Evolutionary conservation across 2,329 filamentous ascomycete species (phyloP), one percentile per base, ranked within the genome.

Genomic region (Trichoderma sp.): DNA sequence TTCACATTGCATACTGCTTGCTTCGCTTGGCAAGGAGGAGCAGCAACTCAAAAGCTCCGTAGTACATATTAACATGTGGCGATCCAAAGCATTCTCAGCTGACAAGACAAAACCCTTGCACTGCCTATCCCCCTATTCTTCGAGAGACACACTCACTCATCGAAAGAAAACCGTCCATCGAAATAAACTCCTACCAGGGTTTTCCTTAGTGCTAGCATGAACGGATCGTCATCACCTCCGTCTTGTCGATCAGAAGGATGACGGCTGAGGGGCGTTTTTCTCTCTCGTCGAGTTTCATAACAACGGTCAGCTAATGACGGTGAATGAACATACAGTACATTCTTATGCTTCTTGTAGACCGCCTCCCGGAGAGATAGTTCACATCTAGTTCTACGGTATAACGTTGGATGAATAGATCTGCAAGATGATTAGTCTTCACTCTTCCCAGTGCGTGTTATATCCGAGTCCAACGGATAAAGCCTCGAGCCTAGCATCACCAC

Each of bases 221-320:
- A 21, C 21, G 14, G 44, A 44, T 51, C 21, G 21, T 17, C 19
- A 17, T 14, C 34, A 10, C 34, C 34, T 43, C 34, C 17, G 4
- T 17, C 24, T 34, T 51, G 58, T 50, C 47, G 47, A 51, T 61
- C 58, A 43, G 6, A 26, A 39, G 34, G 34, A 48, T 44, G 58
- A 43, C 30, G 24, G 21, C 24, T 28, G 24, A 30, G 47, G 43
- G 47, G 21, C 47, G 45, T 30, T 51, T 51, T n/a, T 34, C 5
- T 51, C 15, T 41, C n/a, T 15, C 43, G 19, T 39, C 12, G 3
- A 39, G 34, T 39, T 5, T 14, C 28, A 9, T 2, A 10, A 39
- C 3, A 14, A 41, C 39, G 30, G 26, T 47, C n/a, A 43, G 12
- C 47, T 21, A 34, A 28, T 51, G 58, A 52, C 45, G 47, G 43